phyloP scores from a whole-genome alignment of 768 basidiomycete genomes.

The Lactarius psammicola region DNA sequence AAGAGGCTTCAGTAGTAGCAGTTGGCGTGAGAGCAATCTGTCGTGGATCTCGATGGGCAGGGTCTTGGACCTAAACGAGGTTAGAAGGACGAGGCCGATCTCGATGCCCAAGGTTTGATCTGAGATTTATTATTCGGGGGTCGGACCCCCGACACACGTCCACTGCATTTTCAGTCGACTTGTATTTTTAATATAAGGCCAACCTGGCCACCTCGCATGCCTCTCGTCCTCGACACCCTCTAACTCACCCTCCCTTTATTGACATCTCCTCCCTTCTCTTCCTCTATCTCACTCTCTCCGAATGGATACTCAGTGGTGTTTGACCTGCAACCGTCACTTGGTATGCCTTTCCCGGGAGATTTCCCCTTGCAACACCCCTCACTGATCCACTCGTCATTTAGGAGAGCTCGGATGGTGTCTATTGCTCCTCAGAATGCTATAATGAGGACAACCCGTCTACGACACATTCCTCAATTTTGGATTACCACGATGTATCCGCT shows the following conservation, averaged over 20 bases:
- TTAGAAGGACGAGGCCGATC: conserved; percentile 28
- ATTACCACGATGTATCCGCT: conserved; percentile 14
- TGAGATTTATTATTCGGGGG: conserved; percentile 29
- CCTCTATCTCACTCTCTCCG: conserved; percentile 27
- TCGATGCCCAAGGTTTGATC: conserved; percentile 23
- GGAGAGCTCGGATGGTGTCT: conserved; percentile 42
- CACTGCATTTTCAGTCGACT: conserved; percentile 9
- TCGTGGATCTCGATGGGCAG: conserved; percentile 15
- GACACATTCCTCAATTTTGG: conserved; percentile 23
- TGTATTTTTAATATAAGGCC: conserved; percentile 26
- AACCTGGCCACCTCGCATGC: conserved; percentile 10
- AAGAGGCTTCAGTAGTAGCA: background rate
- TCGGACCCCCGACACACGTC: conserved; percentile 14
- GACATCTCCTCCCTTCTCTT: conserved; percentile 18
- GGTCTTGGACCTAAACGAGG: conserved; percentile 22
- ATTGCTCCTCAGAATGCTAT: conserved; percentile 54
- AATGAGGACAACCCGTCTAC: conserved; percentile 35
- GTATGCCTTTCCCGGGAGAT: conserved; percentile 40
- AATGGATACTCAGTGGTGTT: conserved; percentile 73
- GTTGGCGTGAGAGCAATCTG: conserved; percentile 9
- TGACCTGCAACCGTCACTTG: conserved; percentile 59
- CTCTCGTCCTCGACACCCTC: conserved; percentile 19
- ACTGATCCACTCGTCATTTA: conserved; percentile 30
- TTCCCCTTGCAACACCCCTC: conserved; percentile 9
- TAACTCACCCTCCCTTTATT: conserved; percentile 30